Conservation (phyloP, 1,284 basidiomycete genomes). For the Tetrapyrgos nigripes region DNA sequence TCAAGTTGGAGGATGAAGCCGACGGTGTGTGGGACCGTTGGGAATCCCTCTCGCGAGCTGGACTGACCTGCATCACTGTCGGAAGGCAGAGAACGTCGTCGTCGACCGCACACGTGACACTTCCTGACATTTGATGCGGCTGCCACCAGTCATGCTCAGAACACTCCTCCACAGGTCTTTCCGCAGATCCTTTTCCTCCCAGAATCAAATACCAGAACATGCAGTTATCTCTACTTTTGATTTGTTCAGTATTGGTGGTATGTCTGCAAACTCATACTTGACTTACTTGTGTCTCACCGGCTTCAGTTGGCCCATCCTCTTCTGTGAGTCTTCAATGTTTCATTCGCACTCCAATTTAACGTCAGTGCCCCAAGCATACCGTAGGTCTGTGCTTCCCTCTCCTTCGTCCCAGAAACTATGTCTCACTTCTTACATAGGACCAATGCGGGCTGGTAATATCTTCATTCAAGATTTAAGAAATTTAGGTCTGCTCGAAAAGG, state of each 20-base stretch:
- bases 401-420: not conserved
- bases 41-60: conserved; percentile 4
- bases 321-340: conserved; percentile 32
- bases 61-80: no score
- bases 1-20: conserved; percentile 6
- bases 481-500: conserved; percentile 75
- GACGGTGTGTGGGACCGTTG: conserved; percentile 8
- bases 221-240: conserved; percentile 95
- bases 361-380: conserved; percentile 58
- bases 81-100: no score
- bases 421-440: conserved; percentile 61
- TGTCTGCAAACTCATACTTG: conserved; percentile 52
- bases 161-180: no score
- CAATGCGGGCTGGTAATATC: conserved; percentile 92
- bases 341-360: not conserved
- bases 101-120: not conserved
- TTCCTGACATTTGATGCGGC: not conserved
- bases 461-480: conserved; percentile 83
- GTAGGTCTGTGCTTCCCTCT: conserved; percentile 69
- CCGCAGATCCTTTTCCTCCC: not conserved
- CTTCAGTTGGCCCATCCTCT: conserved; percentile 50
- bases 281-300: conserved; percentile 26
- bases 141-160: not conserved
- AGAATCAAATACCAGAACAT: conserved; percentile 57
- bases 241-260: conserved; percentile 86